Evolutionary conservation across 176 grass and related monocot genomes (phyloP).

Genomic region (Triticum monococcum): DNA sequence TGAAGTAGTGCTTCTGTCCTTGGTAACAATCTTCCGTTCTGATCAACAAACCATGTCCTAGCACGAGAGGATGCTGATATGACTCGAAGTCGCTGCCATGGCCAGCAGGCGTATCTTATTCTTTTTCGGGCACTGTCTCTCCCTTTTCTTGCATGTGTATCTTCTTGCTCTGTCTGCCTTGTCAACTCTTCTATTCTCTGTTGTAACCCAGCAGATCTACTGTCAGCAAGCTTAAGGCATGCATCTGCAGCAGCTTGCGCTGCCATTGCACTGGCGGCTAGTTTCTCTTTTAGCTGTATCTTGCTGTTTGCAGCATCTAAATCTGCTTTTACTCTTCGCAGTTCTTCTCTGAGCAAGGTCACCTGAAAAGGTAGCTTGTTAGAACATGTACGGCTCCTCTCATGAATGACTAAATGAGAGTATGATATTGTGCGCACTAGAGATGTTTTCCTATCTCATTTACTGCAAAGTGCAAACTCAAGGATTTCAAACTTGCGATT

Average conservation of each 20-base stretch:
- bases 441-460: not conserved
- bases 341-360: slow-evolving; percentile 54
- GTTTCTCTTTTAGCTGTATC: slow-evolving; percentile 56
- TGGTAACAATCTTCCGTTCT: slow-evolving; percentile 51
- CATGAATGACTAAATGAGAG: not conserved
- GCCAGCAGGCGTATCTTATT: slow-evolving; percentile 65
- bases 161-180: slow-evolving; percentile 64
- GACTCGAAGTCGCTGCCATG: slow-evolving; percentile 57
- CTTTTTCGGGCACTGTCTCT: slow-evolving; percentile 16
- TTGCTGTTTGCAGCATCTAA: slow-evolving; percentile 54
- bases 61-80: slow-evolving; percentile 36
- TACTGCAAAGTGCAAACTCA: not conserved
- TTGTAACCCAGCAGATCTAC: slow-evolving; percentile 48
- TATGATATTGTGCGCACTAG: not conserved
- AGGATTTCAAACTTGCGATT: not conserved
- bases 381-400: not conserved
- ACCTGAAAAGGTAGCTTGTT: slow-evolving; percentile 41
- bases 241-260: slow-evolving; percentile 74
- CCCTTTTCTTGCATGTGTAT: slow-evolving; percentile 37
- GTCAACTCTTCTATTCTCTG: slow-evolving; percentile 81
- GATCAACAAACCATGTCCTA: slow-evolving; percentile 41
- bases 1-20: slow-evolving; percentile 64
- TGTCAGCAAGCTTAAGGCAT: slow-evolving; percentile 76
- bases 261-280: slow-evolving; percentile 67
- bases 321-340: slow-evolving; percentile 44